Percentiles rank a stretch among this genome's conserved stretches.
Conservation (phyloP, 768 basidiomycete species). For the Cystobasidium onofrii region DNA sequence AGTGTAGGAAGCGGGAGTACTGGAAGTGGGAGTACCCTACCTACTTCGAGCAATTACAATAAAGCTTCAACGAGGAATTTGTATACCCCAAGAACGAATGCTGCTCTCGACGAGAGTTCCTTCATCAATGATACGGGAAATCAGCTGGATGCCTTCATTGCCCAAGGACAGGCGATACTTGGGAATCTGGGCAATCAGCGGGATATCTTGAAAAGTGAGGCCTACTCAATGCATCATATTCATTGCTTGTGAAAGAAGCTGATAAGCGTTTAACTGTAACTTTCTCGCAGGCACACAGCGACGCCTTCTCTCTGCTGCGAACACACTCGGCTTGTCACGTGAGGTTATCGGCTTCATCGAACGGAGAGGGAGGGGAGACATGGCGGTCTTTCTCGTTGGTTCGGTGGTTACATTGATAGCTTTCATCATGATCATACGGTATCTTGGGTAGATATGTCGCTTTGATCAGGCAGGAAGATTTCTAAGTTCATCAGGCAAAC, state of each 20-base stretch:
- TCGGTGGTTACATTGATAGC: conserved; percentile 80
- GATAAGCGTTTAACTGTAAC: no score
- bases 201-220: conserved; percentile 68
- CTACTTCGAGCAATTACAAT: background rate
- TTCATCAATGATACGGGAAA: conserved; percentile 77
- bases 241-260: no score
- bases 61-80: background rate
- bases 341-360: conserved; percentile 98
- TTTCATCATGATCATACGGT: conserved; percentile 87
- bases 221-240: no score
- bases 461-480: background rate
- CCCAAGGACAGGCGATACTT: conserved; percentile 82
- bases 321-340: conserved; percentile 84
- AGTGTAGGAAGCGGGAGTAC: background rate
- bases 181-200: conserved; percentile 88
- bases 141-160: conserved; percentile 77
- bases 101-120: conserved; percentile 77
- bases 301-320: conserved; percentile 77
- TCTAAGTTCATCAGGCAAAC: no score
- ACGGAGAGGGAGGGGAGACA: conserved; percentile 85
- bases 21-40: background rate
- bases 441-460: conserved; percentile 54
- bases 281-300: conserved; percentile 78
- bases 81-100: conserved; percentile 55
- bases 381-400: conserved; percentile 82